Conservation (phyloP, 306 rosid species). For the Senna siamea region DNA sequence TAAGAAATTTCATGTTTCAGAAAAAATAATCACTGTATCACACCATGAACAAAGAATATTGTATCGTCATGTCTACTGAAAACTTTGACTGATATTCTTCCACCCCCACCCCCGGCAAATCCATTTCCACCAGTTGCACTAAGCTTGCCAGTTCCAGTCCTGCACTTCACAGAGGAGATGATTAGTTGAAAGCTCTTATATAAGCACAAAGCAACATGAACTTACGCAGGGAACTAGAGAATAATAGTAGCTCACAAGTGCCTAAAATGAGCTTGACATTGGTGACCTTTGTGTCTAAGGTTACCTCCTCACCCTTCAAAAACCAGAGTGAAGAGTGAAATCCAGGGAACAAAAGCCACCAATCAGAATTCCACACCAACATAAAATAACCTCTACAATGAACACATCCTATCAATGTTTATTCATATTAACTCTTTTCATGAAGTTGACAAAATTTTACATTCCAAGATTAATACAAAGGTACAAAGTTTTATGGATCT, state of each 20-base stretch:
- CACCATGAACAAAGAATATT: constrained; percentile 76
- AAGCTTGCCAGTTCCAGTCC: constrained; percentile 89
- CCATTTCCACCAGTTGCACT: constrained; percentile 90
- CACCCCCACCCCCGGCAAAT: constrained; percentile 98
- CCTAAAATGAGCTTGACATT: not conserved
- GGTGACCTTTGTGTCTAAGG: not conserved
- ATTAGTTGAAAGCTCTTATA: constrained; percentile 45
- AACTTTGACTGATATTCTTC: constrained; percentile 79
- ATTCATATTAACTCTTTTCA: not conserved
- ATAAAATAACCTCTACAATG: not conserved
- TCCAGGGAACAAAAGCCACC: not conserved
- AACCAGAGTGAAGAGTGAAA: constrained; percentile 2
- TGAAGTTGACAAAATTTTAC: not conserved
- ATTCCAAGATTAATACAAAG: not conserved
- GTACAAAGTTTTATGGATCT: not conserved
- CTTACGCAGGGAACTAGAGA: constrained; percentile 31
- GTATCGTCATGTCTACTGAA: constrained; percentile 84
- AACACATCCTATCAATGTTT: not conserved
- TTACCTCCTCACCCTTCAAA: constrained; percentile 1
- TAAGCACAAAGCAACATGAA: constrained; percentile 38
- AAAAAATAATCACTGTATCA: constrained; percentile 39
- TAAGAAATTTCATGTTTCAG: constrained; percentile 10
- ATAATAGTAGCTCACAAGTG: constrained; percentile 15
- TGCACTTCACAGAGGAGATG: constrained; percentile 56
- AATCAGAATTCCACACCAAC: not conserved